Evolutionary conservation across 2,329 filamentous ascomycete genomes (phyloP), one percentile per base, ranked within the genome.

Genomic region (Epichloe sibirici): DNA sequence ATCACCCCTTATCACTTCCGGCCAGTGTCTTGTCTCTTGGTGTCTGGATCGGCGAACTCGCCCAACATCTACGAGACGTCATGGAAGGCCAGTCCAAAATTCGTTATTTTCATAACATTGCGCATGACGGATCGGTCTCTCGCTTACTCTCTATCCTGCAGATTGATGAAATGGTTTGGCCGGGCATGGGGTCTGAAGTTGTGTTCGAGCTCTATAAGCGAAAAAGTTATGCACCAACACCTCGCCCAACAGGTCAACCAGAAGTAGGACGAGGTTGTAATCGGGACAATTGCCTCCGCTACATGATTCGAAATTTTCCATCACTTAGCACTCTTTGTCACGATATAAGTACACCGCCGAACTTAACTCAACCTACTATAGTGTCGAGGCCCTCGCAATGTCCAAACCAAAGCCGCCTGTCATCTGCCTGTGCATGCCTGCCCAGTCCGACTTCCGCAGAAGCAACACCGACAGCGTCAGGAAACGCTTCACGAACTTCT

Each of bases 151-250:
- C 79, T 2, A 75, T 90, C 15, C 63, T 93, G 61, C 87, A 91
- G 68, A 62, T 86, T 1, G 82, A 88, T 23, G 65, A 73, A 50
- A 91, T 91, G 86, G 81, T 89, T 1, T 91, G 87, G 87, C 87
- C 87, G 0, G 87, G 87, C 0, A 90, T 91, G 86, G 87, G 87
- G 0, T 74, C 80, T 9, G 87, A 91, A 68, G 74, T 91, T 0
- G 78, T 90, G 0, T 89, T 90, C 63, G 87, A 91, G 69, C 63
- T 90, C 34, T 90, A 82, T 61, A 71, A 66, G 59, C 73, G 71
- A 59, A 63, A 65, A 43, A 52, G 28, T 48, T 9, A 52, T 25
- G 15, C 28, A 23, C 21, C 51, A 21, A 44, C 48, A 2, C 53
- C 57, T 2, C 56, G 55, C 35, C 51, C 61, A 28, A 58, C 58